Evolutionary conservation across 2,329 filamentous ascomycete genomes (phyloP), one percentile per base, ranked within the genome.

Genomic region (Colletotrichum endophyticum): DNA sequence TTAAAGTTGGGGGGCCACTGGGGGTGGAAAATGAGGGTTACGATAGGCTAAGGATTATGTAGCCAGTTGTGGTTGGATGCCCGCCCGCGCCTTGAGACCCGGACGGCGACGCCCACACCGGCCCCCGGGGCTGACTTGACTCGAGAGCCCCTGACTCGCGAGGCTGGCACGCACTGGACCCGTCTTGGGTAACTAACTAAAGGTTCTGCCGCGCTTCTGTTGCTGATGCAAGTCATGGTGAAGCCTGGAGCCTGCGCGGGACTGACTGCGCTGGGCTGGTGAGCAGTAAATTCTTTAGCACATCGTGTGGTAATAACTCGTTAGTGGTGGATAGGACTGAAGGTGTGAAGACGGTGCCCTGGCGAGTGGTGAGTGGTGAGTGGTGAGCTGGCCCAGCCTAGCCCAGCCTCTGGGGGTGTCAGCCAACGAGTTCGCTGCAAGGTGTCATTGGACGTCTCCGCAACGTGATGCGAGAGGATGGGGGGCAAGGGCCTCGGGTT

Each of bases 41-140:
- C 70, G 44, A 69, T 76, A 61, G 73, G 63, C 73, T 76, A 76
- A 76, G 73, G 39, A 76, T 73, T 76, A 76, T 76, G 70, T 69
- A 73, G 73, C 63, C 56, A 70, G 53, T 62, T 68, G 39, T 73
- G 70, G 73, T 73, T 73, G 73, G 73, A 69, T 68, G 70, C 73
- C 39, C 67, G 70, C 73, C 73, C 67, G 70, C 63, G 70, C 73
- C 73, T 67, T 36, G 73, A 44, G 39, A 44, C 19, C 39, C 39
- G 39, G 39, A 44, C 39, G 39, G 39, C 39, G 19, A 67, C 62
- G 73, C 70, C 73, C 73, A 73, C 73, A 73, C 39, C 39, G 39
- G 39, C 63, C 63, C 34, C 36, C 36, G 57, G 63, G 70, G 70
- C 73, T 76, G 73, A 53, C 73, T 76, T 73, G 73, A 64, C 73